A percentile compares a stretch with the other conserved stretches of the same genome.
Evolutionary conservation across 345 rosid species (phyloP).

Genomic region (Zanthoxylum bungeanum): DNA sequence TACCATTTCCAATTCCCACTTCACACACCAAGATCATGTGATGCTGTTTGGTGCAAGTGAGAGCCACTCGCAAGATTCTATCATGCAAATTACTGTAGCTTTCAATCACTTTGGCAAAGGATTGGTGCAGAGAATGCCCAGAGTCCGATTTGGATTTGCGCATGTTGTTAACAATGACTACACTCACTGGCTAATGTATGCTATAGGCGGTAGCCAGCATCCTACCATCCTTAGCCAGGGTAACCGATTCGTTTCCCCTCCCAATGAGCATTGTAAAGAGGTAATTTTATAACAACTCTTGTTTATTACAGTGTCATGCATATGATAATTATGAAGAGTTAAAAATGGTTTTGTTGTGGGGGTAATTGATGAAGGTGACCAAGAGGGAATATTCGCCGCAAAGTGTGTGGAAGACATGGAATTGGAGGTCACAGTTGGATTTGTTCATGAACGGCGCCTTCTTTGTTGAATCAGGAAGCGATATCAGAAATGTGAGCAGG

Average conservation of each 20-base stretch:
- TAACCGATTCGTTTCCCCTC: slow-evolving; percentile 45
- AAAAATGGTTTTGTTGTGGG: not conserved
- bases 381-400: slow-evolving; percentile 46
- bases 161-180: slow-evolving; percentile 49
- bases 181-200: slow-evolving; percentile 51
- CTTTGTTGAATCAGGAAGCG: slow-evolving; percentile 56
- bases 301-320: no score
- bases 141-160: slow-evolving; percentile 32
- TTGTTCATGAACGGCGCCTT: slow-evolving; percentile 64
- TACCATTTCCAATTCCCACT: slow-evolving; percentile 44
- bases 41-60: slow-evolving; percentile 45
- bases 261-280: slow-evolving; percentile 37
- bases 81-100: slow-evolving; percentile 47
- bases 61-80: slow-evolving; percentile 16
- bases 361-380: slow-evolving; percentile 53
- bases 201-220: slow-evolving; percentile 43
- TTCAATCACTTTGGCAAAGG: slow-evolving; percentile 42
- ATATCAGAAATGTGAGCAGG: slow-evolving; percentile 6
- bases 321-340: no score
- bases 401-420: slow-evolving; percentile 54
- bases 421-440: slow-evolving; percentile 73
- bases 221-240: slow-evolving; percentile 59
- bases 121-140: slow-evolving; percentile 49
- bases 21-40: slow-evolving; percentile 35
- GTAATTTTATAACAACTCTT: slow-evolving; percentile 11